Evolutionary conservation across 208 protist species (phyloP).

Genomic region (Leishmania braziliensis): DNA sequence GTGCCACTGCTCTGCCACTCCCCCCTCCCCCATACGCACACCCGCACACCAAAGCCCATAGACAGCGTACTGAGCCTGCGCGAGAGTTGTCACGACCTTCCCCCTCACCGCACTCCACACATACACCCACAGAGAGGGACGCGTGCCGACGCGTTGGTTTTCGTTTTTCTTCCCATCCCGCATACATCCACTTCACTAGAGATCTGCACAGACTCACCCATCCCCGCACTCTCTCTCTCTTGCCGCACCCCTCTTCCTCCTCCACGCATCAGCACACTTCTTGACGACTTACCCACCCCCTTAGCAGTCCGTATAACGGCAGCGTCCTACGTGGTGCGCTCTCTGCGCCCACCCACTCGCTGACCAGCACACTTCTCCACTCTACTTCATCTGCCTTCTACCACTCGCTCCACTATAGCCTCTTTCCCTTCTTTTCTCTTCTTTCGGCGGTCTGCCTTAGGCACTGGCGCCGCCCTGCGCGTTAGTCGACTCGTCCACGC

Average conservation of each 20-base stretch:
- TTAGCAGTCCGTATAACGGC: background rate
- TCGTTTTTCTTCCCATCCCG: conserved; percentile 3
- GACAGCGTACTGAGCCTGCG: background rate
- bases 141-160: background rate
- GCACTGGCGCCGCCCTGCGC: background rate
- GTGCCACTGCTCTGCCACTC: background rate
- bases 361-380: background rate
- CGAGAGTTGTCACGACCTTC: background rate
- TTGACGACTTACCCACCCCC: conserved; percentile 1
- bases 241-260: background rate
- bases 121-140: background rate
- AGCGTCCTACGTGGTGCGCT: background rate
- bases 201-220: background rate
- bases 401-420: background rate
- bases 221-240: background rate
- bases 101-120: background rate
- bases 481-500: background rate
- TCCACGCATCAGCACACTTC: background rate
- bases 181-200: background rate
- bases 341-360: background rate
- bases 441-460: background rate
- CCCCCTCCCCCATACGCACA: conserved; percentile 1
- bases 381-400: background rate
- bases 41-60: background rate
- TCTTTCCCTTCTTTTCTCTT: background rate